Base-by-base conservation (phyloP, 1,139 yeast species). In the Lodderomyces parapsilosis region DNA sequence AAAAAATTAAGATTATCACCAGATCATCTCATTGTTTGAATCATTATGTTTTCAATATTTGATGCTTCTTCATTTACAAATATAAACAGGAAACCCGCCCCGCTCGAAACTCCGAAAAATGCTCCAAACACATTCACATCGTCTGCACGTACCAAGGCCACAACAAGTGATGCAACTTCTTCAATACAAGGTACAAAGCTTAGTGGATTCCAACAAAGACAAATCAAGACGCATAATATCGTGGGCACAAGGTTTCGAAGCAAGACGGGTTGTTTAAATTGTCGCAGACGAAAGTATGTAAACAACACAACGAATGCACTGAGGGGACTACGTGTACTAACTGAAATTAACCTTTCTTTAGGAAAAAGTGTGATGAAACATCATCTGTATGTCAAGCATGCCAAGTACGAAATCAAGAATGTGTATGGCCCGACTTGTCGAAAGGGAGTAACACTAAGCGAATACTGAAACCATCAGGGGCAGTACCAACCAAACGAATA, bases 331-430 rank as follows among this genome's bases (percentile, higher is more conserved):
- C 8, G 23, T 6, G n/a, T 30, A 27, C 27, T 31, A 36, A 33
- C 36, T 19, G 15, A 15, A n/a, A 8, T 11, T 25, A 18, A 15
- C 24, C 28, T n/a, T 20, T 13, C 6, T 13, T 13, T 35, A 48
- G 51, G 27, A 50, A 50, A 28, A 48, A 49, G 36, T 50, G 52
- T 41, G 52, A 49, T 38, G 53, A 50, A 36, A 39, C 40, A 17
- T 42, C 37, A 32, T 47, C 50, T 5, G 24, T 30, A 9, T 50
- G 53, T 24, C 14, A 36, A n/a, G 42, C 51, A 25, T 50, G 53
- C 31, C 33, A 28, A 36, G 36, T 34, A 10, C 32, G 53, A 43
- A 41, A 39, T 20, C 43, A 40, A 35, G 42, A 40, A 11, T 50
- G 53, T 32, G 18, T 36, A 11, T 49, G 52, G 52, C 49, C 47